These are phyloP conservation scores for Russula brevipes DNA, from an alignment of 768 basidiomycete genomes.

Conservation along the genomic window DNA sequence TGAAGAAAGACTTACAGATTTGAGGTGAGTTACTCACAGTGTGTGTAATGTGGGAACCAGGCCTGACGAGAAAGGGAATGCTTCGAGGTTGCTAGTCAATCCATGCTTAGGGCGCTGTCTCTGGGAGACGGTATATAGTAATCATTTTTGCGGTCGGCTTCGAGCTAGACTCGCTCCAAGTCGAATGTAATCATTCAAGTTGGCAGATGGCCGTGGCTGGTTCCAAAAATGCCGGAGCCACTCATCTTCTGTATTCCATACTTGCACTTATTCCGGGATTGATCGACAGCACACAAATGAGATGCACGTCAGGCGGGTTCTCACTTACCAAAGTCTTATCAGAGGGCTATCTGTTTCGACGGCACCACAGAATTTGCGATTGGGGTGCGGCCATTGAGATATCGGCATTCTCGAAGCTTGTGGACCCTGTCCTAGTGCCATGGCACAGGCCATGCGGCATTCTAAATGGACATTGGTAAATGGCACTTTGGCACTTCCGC, in stretches of 20 bases:
- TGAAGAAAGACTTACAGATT: slow-evolving; percentile 22
- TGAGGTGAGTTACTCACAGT: slow-evolving; percentile 12
- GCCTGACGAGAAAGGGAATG: not conserved
- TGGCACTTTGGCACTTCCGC: too few relatives aligned
- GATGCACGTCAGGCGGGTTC: not conserved
- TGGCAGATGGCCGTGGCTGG: slow-evolving; percentile 4
- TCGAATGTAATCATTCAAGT: slow-evolving; percentile 9
- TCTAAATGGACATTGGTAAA: too few relatives aligned
- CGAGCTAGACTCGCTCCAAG: not conserved
- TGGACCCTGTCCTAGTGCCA: too few relatives aligned
- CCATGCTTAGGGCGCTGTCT: not conserved
- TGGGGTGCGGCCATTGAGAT: too few relatives aligned
- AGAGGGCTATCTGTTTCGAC: too few relatives aligned
- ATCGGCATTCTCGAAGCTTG: too few relatives aligned
- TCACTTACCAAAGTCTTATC: not conserved
- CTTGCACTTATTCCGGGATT: not conserved
- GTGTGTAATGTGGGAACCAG: not conserved
- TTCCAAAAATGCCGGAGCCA: not conserved
- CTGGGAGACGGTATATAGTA: not conserved
- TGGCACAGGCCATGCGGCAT: too few relatives aligned
- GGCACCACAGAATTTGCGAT: too few relatives aligned
- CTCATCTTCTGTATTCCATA: not conserved
- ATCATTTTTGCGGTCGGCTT: not conserved
- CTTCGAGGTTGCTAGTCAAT: not conserved
- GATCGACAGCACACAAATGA: not conserved